phyloP scores from a whole-genome alignment of 2,329 filamentous ascomycete genomes.

The Trichoderma citrinoviride region DNA sequence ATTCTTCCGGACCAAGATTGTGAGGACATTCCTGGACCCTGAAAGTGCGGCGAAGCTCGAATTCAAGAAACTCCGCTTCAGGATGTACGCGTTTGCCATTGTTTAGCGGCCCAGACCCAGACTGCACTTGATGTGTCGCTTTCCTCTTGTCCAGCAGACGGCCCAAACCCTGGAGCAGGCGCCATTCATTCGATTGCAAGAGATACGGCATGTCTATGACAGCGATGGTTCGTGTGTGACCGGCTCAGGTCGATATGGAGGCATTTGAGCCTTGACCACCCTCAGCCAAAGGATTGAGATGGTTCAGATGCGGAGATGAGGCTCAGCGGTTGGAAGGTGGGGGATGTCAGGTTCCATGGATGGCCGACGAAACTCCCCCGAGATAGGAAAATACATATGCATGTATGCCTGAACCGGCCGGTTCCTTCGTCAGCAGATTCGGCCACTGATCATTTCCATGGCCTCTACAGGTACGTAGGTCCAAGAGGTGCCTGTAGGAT shows the following conservation, averaged over 20 bases:
- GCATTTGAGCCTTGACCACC: not conserved
- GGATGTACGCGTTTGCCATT: not conserved
- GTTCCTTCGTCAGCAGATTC: no score
- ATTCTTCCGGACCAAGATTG: not conserved
- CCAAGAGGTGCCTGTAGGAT: no score
- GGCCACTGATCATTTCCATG: no score
- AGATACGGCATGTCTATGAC: not conserved
- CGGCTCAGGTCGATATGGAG: not conserved
- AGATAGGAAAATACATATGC: no score
- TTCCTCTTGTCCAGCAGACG: not conserved
- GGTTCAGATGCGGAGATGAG: not conserved
- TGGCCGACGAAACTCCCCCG: no score
- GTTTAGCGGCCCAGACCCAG: not conserved
- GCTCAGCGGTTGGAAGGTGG: not conserved
- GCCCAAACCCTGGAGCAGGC: not conserved
- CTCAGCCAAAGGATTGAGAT: not conserved
- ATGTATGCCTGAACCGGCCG: no score
- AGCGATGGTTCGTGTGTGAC: not conserved
- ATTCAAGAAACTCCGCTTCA: not conserved
- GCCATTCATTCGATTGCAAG: slow-evolving; percentile 2
- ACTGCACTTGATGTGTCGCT: not conserved
- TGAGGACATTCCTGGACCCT: not conserved
- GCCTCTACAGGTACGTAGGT: no score
- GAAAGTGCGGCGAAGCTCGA: slow-evolving; percentile 4
- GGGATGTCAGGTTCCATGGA: not conserved